phyloP scores from a whole-genome alignment of 192 early-diverging fungal species.

The Anaeromyces robustus region DNA sequence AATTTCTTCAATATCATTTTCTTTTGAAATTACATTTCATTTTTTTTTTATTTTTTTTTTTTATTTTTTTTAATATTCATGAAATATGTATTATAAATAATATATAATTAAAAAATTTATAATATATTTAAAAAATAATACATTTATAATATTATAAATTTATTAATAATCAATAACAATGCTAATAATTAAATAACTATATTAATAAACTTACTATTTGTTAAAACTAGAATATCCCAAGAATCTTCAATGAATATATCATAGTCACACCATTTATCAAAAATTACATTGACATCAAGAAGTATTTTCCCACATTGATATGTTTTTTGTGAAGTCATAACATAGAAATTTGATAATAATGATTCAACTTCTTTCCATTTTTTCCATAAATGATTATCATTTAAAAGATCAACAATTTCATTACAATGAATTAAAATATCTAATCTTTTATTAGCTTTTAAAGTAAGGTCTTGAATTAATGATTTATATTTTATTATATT shows the following conservation, averaged over 20 bases:
- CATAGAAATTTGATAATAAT: conserved; percentile 18
- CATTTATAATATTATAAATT: too few relatives aligned
- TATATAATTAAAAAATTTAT: too few relatives aligned
- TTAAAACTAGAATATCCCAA: conserved; percentile 20
- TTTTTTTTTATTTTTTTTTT: neutral
- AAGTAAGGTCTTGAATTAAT: neutral
- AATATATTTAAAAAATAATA: too few relatives aligned
- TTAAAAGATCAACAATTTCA: neutral
- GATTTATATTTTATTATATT: neutral
- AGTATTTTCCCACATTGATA: conserved; percentile 18
- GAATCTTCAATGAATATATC: conserved; percentile 16
- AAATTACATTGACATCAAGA: conserved; percentile 35
- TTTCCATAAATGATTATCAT: neutral
- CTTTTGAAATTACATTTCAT: too few relatives aligned
- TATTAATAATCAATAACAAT: too few relatives aligned
- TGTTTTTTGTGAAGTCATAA: conserved; percentile 24
- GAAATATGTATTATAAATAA: too few relatives aligned
- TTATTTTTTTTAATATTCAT: too few relatives aligned
- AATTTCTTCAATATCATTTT: neutral
- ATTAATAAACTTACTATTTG: conserved; percentile 15
- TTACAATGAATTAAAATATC: neutral
- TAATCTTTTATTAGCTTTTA: neutral
- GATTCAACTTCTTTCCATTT: neutral
- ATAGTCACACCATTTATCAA: conserved; percentile 44
- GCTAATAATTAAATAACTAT: too few relatives aligned